These are phyloP conservation scores for Babjeviella inositovora DNA, from an alignment of 805 yeast genomes.

Conservation along the genomic window DNA sequence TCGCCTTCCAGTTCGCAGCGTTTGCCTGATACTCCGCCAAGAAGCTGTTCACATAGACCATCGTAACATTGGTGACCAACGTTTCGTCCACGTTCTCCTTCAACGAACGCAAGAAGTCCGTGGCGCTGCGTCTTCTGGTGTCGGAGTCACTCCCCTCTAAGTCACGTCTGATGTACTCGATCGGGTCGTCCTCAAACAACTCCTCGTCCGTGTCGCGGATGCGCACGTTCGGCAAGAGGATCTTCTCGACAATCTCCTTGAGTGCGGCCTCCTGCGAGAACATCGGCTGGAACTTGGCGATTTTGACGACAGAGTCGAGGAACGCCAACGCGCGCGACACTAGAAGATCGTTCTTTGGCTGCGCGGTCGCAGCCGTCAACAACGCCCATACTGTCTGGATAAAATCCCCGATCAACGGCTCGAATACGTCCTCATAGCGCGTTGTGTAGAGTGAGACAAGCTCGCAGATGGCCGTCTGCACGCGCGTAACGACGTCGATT, in stretches of 20 bases:
- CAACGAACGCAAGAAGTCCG: constrained; percentile 78
- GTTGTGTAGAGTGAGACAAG: constrained; percentile 74
- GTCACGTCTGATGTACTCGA: constrained; percentile 82
- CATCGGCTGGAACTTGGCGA: constrained; percentile 40
- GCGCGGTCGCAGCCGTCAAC: constrained; percentile 45
- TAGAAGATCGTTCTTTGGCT: constrained; percentile 70
- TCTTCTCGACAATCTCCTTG: constrained; percentile 64
- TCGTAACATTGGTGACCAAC: constrained; percentile 57
- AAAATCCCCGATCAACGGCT: constrained; percentile 58
- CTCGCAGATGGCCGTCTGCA: constrained; percentile 75
- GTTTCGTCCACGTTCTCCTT: constrained; percentile 67
- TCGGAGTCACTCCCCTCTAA: constrained; percentile 91
- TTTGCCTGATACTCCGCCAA: constrained; percentile 30
- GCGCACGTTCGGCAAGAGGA: constrained; percentile 77
- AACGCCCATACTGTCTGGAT: constrained; percentile 74
- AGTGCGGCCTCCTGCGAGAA: constrained; percentile 49
- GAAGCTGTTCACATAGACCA: constrained; percentile 56
- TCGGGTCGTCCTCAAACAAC: constrained; percentile 92
- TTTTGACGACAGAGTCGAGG: constrained; percentile 64
- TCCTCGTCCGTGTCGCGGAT: constrained; percentile 85
- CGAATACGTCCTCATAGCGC: constrained; percentile 85
- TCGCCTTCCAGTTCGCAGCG: constrained; percentile 53
- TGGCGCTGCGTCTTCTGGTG: constrained; percentile 84
- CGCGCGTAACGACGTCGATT: constrained; percentile 50
- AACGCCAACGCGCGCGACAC: constrained; percentile 72